Percentiles rank a stretch among this genome's conserved stretches.
These are phyloP conservation scores for Ambrosiella cleistominuta DNA, from an alignment of 2,329 filamentous ascomycete genomes.

Conservation along the genomic window DNA sequence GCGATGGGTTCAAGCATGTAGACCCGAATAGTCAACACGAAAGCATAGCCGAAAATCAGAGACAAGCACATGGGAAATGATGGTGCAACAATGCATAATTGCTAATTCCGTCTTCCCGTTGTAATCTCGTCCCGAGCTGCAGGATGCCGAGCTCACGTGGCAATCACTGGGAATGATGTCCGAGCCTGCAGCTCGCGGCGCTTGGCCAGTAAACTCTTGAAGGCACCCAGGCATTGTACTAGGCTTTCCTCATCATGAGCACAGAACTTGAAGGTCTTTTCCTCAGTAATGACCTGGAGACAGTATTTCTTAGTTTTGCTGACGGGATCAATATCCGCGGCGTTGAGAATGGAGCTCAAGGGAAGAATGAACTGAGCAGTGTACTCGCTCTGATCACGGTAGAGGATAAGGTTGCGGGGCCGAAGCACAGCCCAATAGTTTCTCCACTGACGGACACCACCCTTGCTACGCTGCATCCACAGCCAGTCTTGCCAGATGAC, in stretches of 20 bases:
- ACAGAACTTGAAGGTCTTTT: constrained; percentile 66
- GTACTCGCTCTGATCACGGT: constrained; percentile 88
- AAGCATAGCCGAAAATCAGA: neutral
- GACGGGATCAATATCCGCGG: constrained; percentile 79
- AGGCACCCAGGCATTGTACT: constrained; percentile 69
- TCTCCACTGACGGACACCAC: constrained; percentile 84
- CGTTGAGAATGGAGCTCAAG: constrained; percentile 65
- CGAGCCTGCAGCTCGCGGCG: constrained; percentile 41
- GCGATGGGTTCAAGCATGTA: neutral
- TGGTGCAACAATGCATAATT: neutral
- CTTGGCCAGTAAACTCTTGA: constrained; percentile 71
- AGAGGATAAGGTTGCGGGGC: constrained; percentile 67
- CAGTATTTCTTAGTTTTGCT: constrained; percentile 73
- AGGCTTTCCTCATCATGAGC: constrained; percentile 66
- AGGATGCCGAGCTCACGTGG: neutral
- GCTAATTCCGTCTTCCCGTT: neutral
- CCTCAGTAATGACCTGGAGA: constrained; percentile 84
- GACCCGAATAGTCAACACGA: neutral
- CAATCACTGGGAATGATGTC: neutral
- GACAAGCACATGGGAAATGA: neutral
- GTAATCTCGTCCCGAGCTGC: neutral
- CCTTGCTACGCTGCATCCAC: constrained; percentile 64
- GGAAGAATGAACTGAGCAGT: constrained; percentile 67
- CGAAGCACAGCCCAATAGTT: constrained; percentile 84
- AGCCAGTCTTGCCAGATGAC: constrained; percentile 92